Base-by-base conservation (phyloP, 768 basidiomycete genomes). In the Calocybe indica region DNA sequence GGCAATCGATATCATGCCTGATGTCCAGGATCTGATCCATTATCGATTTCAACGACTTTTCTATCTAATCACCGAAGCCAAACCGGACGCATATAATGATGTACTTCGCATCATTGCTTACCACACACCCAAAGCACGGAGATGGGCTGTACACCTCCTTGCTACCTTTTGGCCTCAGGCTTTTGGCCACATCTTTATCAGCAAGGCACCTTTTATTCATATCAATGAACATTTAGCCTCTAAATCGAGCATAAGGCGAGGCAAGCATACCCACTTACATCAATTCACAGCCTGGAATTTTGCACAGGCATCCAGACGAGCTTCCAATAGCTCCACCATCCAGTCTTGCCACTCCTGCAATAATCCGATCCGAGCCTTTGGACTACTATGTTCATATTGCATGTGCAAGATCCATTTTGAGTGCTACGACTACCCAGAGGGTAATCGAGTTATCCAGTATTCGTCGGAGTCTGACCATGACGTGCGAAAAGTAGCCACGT, bases 201-300 rank as follows among this genome's bases (percentile, higher is more conserved):
- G 77, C 52, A 37, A 42, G 31, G 30, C 37, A 0, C 9, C 28
- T 48, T 32, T 45, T 36, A 32, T 31, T 39, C 37, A 31, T 40
- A 40, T 10, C 43, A 29, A 50, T 36, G 14, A 50, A 42, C 43
- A 40, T 5, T 28, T 11, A 30, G 41, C 40, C 31, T 38, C 43
- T 8, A 47, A 48, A 45, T 44, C 36, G 13, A 45, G 47, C 43
- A 45, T 37, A 11, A 33, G 12, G 45, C 46, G 22, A 22, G 22
- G 22, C 22, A 22, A 1, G 30, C 28, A 30, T 43, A 9, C 53
- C 53, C 28, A 54, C 50, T 63, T 70, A 1, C 87, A 88, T 59
- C 79, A 85, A 52, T 88, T 89, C 56, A 63, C 79, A 1, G 79
- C 83, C 7, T 90, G 88, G 88, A 67, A 74, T 28, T 88, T 70